Evolutionary conservation across 2,329 filamentous ascomycete genomes (phyloP), one percentile per base, ranked within the genome.

Genomic region (Aureobasidium musti): DNA sequence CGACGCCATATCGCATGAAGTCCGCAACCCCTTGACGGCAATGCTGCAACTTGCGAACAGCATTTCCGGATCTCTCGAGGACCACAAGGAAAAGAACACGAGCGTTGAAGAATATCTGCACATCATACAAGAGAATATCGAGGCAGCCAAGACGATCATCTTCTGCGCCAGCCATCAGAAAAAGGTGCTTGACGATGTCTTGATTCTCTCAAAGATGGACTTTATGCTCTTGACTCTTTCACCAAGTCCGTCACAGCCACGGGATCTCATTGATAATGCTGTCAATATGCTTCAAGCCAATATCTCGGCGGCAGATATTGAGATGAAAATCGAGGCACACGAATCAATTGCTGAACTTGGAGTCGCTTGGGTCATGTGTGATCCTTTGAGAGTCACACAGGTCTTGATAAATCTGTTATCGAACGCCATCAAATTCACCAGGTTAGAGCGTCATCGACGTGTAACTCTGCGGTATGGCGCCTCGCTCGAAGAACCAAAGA

Each of bases 141-240:
- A 69, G 6, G 68, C 71, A 8, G 73, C 71, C 10, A 47, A 66
- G 37, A 66, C 64, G 0, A 66, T 66, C 26, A 21, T 60, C 14
- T 60, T 60, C 35, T 66, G 64, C 35, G 52, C 53, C 1, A 11
- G 33, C 3, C 64, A 66, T 23, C 45, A 52, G 33, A 39, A 50
- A 11, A 73, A 78, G 3, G 82, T 82, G 45, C 79, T 82, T 2
- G 80, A 82, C 67, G 80, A 82, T 66, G 77, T 82, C 0, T 70
- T 82, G 33, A 81, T 79, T 2, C 70, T 82, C 21, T 79, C 76
- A 0, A 80, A 73, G 26, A 68, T 76, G 19, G 74, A 76, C 35
- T 72, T 72, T 1, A 68, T 72, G 23, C 68, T 75, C 50, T 65
- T 76, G 11, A 72, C 76, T 5, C 78, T 82, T 23, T 78, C 77